Evolutionary conservation across 1,139 yeast species (phyloP), one percentile per base, ranked within the genome.

Genomic region (Diutina pseudorugosa): DNA sequence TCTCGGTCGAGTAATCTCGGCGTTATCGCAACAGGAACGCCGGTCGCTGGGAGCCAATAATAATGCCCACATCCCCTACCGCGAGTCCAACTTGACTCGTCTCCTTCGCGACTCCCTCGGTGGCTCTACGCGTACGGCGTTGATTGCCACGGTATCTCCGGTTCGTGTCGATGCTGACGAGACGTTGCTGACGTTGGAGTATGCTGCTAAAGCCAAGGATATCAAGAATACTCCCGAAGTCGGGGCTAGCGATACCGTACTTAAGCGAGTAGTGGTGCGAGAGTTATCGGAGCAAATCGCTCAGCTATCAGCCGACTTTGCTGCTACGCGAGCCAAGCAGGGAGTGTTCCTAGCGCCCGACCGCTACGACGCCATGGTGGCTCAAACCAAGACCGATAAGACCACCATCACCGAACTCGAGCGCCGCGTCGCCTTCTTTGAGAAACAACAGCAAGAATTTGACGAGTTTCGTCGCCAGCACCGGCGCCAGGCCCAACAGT

Each of bases 261-360:
- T 86, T 59, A 80, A 84, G 60, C 74, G 76, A 51, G 86, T 80
- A 1, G 65, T 83, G 25, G 72, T 84, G 21, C 79, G 76, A 57
- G 83, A 78, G 55, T 68, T 83, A 50, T 74, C 83, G 1, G 68
- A 68, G 16, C 88, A 83, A 58, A 67, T 83, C n/a, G 70, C 78
- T 5, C 76, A 73, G 58, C 62, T 80, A 16, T 77, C 76, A 56
- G 68, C 77, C 21, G 90, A 88, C 60, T 69, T 86, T 53, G 62
- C 71, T 49, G 84, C 91, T 0, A 75, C 89, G 0, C 72, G 84
- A 56, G 67, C 70, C 14, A 83, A 77, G 60, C 84, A 81, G 11
- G 52, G 54, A 8, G 53, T 58, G 41, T 55, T 52, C 20, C 53
- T 58, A 52, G 54, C 57, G 40, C 16, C 49, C 2, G 55, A 54